Conservation (phyloP, 2,329 filamentous ascomycete species). For the Ophioceras dolichostomum region DNA sequence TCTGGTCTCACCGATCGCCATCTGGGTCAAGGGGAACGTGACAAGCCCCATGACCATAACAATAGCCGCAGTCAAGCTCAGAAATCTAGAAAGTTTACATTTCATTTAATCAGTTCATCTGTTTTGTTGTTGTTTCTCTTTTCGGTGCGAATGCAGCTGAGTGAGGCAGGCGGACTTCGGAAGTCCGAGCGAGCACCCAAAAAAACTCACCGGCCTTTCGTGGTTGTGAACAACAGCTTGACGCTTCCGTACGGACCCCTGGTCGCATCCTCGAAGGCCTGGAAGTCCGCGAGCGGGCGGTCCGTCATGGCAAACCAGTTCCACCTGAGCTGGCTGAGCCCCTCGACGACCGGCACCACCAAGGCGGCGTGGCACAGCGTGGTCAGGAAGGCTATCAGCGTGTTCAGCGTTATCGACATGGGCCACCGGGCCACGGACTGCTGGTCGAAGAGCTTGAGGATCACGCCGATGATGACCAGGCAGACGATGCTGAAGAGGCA, state of each 20-base stretch:
- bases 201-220: constrained; percentile 2
- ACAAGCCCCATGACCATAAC: neutral
- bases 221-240: neutral
- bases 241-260: constrained; percentile 3
- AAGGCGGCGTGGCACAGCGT: constrained; percentile 14
- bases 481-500: constrained; percentile 9
- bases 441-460: constrained; percentile 7
- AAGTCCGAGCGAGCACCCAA: neutral
- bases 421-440: constrained; percentile 10
- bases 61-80: neutral
- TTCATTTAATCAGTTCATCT: too few relatives aligned
- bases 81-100: neutral
- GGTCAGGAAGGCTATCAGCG: constrained; percentile 14
- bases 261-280: constrained; percentile 14
- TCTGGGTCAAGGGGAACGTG: constrained; percentile 1
- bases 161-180: too few relatives aligned
- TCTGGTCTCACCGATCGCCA: neutral
- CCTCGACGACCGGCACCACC: constrained; percentile 12
- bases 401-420: constrained; percentile 14
- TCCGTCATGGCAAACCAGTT: constrained; percentile 15
- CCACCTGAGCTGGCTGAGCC: constrained; percentile 19
- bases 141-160: too few relatives aligned
- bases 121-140: too few relatives aligned
- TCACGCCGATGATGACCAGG: constrained; percentile 5
- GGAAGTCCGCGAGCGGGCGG: constrained; percentile 14